Evolutionary conservation across 176 grass and related monocot genomes (phyloP).

Genomic region (Pontederia crassipes): DNA sequence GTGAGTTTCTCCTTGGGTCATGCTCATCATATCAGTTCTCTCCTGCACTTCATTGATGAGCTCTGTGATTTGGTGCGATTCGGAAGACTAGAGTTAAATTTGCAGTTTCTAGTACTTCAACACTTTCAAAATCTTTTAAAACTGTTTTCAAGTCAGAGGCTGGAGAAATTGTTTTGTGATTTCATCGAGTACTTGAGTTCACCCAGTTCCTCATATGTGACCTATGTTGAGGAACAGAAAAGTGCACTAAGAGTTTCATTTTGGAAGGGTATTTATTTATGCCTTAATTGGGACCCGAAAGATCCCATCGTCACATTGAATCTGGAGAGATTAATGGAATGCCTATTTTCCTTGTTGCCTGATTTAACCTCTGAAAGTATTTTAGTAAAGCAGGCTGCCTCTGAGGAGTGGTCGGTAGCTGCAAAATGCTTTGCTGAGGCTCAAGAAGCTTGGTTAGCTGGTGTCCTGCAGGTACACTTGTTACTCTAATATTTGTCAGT

Average conservation of each 20-base stretch:
- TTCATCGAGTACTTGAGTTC: constrained; percentile 53
- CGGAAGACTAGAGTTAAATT: constrained; percentile 51
- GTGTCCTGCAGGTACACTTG: constrained; percentile 48
- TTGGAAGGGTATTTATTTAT: constrained; percentile 61
- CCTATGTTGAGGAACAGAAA: constrained; percentile 39
- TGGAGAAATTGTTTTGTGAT: constrained; percentile 65
- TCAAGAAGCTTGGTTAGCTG: constrained; percentile 41
- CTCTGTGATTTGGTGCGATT: constrained; percentile 73
- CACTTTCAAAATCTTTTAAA: constrained; percentile 49
- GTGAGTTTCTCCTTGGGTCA: constrained; percentile 71
- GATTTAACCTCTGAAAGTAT: constrained; percentile 27
- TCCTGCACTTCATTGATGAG: constrained; percentile 73
- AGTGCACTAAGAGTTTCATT: constrained; percentile 63
- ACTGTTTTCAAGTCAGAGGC: constrained; percentile 59
- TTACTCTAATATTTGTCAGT: constrained; percentile 4
- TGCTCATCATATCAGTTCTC: constrained; percentile 49
- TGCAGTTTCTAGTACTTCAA: constrained; percentile 58
- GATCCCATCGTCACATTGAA: constrained; percentile 27
- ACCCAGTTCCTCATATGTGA: constrained; percentile 33
- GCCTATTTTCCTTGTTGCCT: constrained; percentile 50
- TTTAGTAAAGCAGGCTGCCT: constrained; percentile 19
- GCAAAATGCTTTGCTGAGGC: constrained; percentile 46
- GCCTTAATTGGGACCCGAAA: constrained; percentile 40
- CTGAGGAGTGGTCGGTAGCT: constrained; percentile 59
- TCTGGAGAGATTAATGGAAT: constrained; percentile 53